These are phyloP conservation scores for Neurospora sp. DNA, from an alignment of 495 filamentous ascomycete genomes.

Conservation along the genomic window DNA sequence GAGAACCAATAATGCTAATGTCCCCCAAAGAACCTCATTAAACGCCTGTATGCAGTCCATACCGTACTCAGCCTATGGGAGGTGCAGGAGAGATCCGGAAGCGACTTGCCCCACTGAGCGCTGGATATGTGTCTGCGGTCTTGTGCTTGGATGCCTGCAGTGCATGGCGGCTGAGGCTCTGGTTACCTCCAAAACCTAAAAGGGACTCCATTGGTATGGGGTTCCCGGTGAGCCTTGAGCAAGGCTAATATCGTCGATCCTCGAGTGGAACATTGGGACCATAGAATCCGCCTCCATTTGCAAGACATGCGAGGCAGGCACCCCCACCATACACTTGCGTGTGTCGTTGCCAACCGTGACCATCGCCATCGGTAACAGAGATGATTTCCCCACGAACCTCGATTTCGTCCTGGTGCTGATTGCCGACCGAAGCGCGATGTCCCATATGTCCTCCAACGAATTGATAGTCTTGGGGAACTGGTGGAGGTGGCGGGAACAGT, in stretches of 20 bases:
- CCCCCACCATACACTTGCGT: constrained; percentile 42
- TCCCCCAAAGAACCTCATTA: background rate
- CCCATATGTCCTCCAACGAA: constrained; percentile 21
- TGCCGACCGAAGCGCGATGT: constrained; percentile 6
- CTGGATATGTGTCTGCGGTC: background rate
- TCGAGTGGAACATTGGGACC: constrained; percentile 38
- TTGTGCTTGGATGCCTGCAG: background rate
- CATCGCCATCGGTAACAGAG: constrained; percentile 32
- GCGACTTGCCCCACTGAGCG: background rate
- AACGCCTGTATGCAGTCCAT: background rate
- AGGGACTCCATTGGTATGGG: background rate
- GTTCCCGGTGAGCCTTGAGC: background rate
- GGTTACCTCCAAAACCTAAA: background rate
- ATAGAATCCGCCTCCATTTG: constrained; percentile 35
- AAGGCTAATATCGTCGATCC: constrained; percentile 26
- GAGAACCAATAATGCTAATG: background rate
- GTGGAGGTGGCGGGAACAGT: constrained; percentile 28
- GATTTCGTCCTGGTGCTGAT: constrained; percentile 15
- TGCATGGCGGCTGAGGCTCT: background rate
- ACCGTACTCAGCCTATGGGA: background rate
- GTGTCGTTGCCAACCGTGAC: constrained; percentile 38
- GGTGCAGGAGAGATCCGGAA: background rate
- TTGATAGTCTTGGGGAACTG: constrained; percentile 16
- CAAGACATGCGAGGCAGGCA: constrained; percentile 36
- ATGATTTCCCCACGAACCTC: constrained; percentile 35